Percentiles rank a stretch among this genome's conserved stretches.
Conservation (phyloP, 768 basidiomycete species). For the Sarcomyxa edulis region DNA sequence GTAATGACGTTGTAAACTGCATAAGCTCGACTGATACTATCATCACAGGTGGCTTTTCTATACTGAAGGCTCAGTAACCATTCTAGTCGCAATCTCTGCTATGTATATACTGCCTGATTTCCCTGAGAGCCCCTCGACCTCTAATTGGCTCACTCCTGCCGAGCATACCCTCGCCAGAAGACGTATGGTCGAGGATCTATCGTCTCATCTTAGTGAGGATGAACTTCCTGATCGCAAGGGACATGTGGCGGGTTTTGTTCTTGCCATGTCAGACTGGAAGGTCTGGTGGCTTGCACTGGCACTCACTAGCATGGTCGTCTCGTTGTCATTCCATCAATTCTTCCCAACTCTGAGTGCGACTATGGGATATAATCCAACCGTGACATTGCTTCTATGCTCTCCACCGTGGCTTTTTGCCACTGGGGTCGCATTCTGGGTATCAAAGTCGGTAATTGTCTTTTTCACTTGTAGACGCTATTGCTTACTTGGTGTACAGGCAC, state of each 20-base stretch:
- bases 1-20: background rate
- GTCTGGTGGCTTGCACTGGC: slow-evolving; percentile 55
- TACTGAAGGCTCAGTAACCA: slow-evolving; percentile 58
- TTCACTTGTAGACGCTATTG: background rate
- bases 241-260: slow-evolving; percentile 37
- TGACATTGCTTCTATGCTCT: slow-evolving; percentile 52
- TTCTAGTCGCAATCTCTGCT: slow-evolving; percentile 42
- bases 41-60: slow-evolving; percentile 63
- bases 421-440: slow-evolving; percentile 45
- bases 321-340: slow-evolving; percentile 67
- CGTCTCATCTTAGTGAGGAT: slow-evolving; percentile 11
- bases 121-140: slow-evolving; percentile 42
- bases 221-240: slow-evolving; percentile 16
- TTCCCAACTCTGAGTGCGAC: slow-evolving; percentile 71
- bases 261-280: slow-evolving; percentile 67
- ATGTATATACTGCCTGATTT: slow-evolving; percentile 73
- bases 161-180: slow-evolving; percentile 53
- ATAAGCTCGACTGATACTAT: background rate
- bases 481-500: slow-evolving; percentile 34
- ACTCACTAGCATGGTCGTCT: slow-evolving; percentile 37
- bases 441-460: slow-evolving; percentile 31
- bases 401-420: slow-evolving; percentile 66
- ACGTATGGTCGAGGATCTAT: slow-evolving; percentile 58
- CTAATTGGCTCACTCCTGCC: slow-evolving; percentile 48
- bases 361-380: slow-evolving; percentile 57